Conservation (phyloP, 108 stramenopile species). For the Cyclotella sp. region DNA sequence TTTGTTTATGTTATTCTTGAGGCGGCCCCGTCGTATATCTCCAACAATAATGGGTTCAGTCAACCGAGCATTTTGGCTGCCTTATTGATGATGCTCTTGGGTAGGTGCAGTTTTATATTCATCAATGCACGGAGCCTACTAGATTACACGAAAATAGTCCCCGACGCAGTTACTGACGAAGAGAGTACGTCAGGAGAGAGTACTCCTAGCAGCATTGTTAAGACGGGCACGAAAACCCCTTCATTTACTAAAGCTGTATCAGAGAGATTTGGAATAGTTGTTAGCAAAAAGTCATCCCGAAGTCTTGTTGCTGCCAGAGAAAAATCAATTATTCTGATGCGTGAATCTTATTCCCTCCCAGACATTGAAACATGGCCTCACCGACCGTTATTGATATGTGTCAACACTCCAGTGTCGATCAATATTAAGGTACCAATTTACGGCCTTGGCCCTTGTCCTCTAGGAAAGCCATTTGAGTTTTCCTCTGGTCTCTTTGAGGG, state of each 20-base stretch:
- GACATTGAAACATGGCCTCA: slow-evolving; percentile 47
- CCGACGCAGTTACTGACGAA: slow-evolving; percentile 1
- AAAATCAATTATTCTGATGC: slow-evolving; percentile 17
- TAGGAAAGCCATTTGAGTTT: slow-evolving; percentile 56
- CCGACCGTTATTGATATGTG: slow-evolving; percentile 53
- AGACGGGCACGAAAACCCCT: not conserved
- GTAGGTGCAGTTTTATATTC: slow-evolving; percentile 9
- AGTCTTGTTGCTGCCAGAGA: slow-evolving; percentile 2
- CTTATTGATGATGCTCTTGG: slow-evolving; percentile 10
- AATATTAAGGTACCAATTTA: slow-evolving; percentile 37
- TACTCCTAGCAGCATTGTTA: not conserved
- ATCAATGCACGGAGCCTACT: slow-evolving; percentile 23
- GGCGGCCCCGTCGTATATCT: slow-evolving; percentile 4
- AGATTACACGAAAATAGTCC: slow-evolving; percentile 12
- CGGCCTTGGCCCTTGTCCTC: slow-evolving; percentile 29
- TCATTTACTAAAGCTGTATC: slow-evolving; percentile 4
- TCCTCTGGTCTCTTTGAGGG: slow-evolving; percentile 65
- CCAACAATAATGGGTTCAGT: slow-evolving; percentile 19
- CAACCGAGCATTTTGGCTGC: slow-evolving; percentile 8
- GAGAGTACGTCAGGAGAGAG: slow-evolving; percentile 8
- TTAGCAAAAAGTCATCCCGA: not conserved
- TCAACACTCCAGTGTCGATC: slow-evolving; percentile 37
- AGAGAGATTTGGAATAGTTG: not conserved
- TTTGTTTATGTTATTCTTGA: slow-evolving; percentile 18
- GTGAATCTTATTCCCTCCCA: slow-evolving; percentile 41